These are phyloP conservation scores for Malus sieversii DNA, from an alignment of 306 rosid species.

Conservation along the genomic window DNA sequence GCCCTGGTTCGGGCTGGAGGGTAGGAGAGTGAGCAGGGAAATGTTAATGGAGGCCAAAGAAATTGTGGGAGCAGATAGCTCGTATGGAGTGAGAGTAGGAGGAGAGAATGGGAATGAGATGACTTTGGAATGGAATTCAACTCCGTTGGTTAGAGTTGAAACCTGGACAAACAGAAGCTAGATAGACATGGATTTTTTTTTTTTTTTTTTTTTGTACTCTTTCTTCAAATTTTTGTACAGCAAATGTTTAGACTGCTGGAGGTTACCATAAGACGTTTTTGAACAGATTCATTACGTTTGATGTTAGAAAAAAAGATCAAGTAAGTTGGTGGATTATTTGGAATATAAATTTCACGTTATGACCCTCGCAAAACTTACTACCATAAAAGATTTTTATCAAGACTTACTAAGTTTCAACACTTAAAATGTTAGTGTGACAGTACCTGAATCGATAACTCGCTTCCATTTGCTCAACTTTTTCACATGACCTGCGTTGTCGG, in stretches of 20 bases:
- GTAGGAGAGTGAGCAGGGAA: conserved; percentile 32
- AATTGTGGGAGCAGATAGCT: conserved; percentile 30
- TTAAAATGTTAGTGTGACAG: no score
- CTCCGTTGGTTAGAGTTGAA: conserved; percentile 46
- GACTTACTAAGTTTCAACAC: no score
- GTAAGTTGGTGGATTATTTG: not conserved
- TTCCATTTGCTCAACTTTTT: no score
- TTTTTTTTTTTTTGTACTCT: no score
- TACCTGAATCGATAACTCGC: no score
- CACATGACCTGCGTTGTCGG: no score
- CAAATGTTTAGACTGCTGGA: not conserved
- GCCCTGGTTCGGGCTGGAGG: conserved; percentile 21
- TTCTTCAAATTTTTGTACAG: not conserved
- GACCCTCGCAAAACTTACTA: not conserved
- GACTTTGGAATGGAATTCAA: conserved; percentile 43
- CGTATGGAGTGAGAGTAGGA: conserved; percentile 34
- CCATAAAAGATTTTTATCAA: no score
- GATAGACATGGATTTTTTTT: not conserved
- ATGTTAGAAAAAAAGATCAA: not conserved
- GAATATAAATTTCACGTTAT: not conserved
- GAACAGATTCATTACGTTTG: not conserved
- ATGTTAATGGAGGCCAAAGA: conserved; percentile 39
- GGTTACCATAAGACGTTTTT: not conserved
- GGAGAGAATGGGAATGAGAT: conserved; percentile 37
- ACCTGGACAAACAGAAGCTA: conserved; percentile 37